phyloP scores from a whole-genome alignment of 1,284 basidiomycete genomes.

The Rhodotorula sp. region DNA sequence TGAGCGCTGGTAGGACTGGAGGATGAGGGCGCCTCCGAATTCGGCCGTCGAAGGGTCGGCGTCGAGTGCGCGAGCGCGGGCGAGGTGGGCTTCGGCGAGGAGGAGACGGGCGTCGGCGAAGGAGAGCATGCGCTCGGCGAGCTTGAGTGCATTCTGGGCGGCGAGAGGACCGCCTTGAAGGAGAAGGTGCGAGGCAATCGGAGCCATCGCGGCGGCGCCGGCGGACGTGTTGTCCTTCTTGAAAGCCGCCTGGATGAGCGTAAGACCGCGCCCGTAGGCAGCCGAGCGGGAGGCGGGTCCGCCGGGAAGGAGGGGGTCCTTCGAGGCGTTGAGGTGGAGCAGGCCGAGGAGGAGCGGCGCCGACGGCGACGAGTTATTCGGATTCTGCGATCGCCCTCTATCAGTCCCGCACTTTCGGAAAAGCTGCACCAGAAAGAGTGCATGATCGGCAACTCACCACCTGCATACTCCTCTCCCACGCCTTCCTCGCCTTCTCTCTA shows the following conservation, averaged over 20 bases:
- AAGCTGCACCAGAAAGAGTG: neutral
- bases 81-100: conserved; percentile 73
- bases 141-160: conserved; percentile 63
- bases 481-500: conserved; percentile 70
- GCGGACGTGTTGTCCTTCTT: conserved; percentile 72
- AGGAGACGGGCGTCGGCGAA: conserved; percentile 80
- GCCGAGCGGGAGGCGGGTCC: conserved; percentile 57
- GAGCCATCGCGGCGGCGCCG: conserved; percentile 72
- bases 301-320: conserved; percentile 61
- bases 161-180: conserved; percentile 54
- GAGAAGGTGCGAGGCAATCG: conserved; percentile 52
- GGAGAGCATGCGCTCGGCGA: conserved; percentile 87
- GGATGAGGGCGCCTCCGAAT: conserved; percentile 60
- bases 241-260: conserved; percentile 68
- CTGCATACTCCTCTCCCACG: conserved; percentile 82
- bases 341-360: conserved; percentile 72
- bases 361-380: conserved; percentile 63
- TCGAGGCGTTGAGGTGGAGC: conserved; percentile 76
- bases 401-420: neutral
- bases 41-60: conserved; percentile 53
- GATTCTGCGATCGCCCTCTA: conserved; percentile 58
- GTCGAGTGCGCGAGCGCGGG: conserved; percentile 74
- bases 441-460: conserved; percentile 59
- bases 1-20: conserved; percentile 71
- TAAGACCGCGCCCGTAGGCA: conserved; percentile 55